Base-by-base conservation (phyloP, 352 stramenopile genomes). In the Pythium dissotocum region DNA sequence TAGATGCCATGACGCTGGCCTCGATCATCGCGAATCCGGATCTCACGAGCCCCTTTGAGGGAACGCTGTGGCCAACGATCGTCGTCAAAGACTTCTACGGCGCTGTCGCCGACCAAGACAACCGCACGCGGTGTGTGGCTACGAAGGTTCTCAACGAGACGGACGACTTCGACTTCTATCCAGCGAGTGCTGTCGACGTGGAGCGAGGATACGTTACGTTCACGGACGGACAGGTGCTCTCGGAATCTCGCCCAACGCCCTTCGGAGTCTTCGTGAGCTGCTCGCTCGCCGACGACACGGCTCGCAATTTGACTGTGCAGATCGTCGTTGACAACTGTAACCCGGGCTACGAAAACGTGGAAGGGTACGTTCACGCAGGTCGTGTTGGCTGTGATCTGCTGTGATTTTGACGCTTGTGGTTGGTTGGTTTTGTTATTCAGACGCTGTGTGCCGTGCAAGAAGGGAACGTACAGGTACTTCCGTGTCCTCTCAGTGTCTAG, bases 21-120 rank as follows among this genome's bases (percentile, higher is more conserved):
- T 36, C 30, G 4, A 58, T 66, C 57, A 36, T 36, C 0, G 16
- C 36, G 0, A 56, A 76, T 28, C 28, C 55, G 2, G 28, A 62
- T 21, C 59, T 69, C n/a, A 56, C 59, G 7, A 76, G 63, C 52
- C 63, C 63, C 5, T 65, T 36, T n/a, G 40, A 48, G 5, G 28
- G 21, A 14, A 63, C 61, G 4, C 64, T 87, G 18, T 91, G 82
- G 85, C 85, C 85, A 2, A 93, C 85, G 0, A 55, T 91, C 21
- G 68, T 91, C 12, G 65, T 88, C 18, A 73, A 71, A 21, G 83
- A 93, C 32, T 91, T 76, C 46, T 93, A 93, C 30, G 76, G 72
- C 26, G 65, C 57, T 3, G 81, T 88, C n/a, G 77, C 82, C 21
- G 73, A 26, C 5, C 66, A 88, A 13, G 82, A 90, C 61, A 86